These are phyloP conservation scores for Phytophthora ramorum DNA, from an alignment of 352 stramenopile species.

Conservation along the genomic window DNA sequence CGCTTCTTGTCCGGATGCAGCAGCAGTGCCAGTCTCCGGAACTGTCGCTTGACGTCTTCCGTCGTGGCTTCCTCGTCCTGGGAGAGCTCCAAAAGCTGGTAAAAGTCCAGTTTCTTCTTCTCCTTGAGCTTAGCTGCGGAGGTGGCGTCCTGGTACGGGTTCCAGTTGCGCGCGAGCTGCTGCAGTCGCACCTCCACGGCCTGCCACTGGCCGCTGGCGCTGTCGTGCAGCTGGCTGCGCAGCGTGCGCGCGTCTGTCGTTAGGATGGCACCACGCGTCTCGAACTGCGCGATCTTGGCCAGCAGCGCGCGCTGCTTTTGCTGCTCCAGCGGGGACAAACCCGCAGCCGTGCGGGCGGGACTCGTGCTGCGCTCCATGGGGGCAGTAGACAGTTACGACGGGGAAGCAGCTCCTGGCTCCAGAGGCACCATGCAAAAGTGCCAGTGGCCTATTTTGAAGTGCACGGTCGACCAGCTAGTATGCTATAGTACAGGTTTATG, in stretches of 20 bases:
- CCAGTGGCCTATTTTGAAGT: conserved; percentile 1
- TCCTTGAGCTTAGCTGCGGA: conserved; percentile 6
- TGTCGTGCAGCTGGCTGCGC: conserved; percentile 67
- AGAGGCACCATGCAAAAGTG: background rate
- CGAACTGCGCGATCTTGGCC: conserved; percentile 61
- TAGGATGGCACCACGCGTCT: conserved; percentile 63
- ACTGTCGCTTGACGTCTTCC: conserved; percentile 71
- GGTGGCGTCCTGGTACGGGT: conserved; percentile 71
- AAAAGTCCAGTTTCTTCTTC: conserved; percentile 67
- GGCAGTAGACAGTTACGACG: conserved; percentile 3
- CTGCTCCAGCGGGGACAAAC: conserved; percentile 23
- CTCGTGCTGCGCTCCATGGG: conserved; percentile 19
- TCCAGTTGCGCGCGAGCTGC: conserved; percentile 70
- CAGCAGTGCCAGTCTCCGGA: conserved; percentile 66
- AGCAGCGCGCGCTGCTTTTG: conserved; percentile 47
- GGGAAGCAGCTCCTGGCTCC: background rate
- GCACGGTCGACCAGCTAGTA: background rate
- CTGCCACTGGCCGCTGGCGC: conserved; percentile 62
- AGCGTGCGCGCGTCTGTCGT: conserved; percentile 69
- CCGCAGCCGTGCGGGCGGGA: background rate
- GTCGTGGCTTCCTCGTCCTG: conserved; percentile 31
- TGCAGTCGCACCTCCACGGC: conserved; percentile 67
- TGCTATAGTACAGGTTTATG: background rate
- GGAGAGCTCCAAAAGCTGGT: conserved; percentile 60
- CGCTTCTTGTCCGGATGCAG: conserved; percentile 78